These are phyloP conservation scores for Plectosphaerella sp. DNA, from an alignment of 2,329 filamentous ascomycete genomes.

Conservation along the genomic window DNA sequence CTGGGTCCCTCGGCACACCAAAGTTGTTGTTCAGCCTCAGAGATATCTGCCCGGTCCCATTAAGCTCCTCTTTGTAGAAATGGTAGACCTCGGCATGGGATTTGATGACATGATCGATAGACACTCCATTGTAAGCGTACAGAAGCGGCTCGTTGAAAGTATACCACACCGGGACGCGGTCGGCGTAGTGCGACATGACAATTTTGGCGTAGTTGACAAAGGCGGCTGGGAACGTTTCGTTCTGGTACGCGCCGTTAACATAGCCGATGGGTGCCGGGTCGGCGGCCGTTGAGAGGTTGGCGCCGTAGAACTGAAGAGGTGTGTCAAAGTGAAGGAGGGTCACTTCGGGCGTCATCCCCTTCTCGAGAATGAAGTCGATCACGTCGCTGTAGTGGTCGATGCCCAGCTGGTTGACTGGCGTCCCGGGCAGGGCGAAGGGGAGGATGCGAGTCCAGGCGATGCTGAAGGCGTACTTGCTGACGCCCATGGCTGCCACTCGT, in stretches of 20 bases:
- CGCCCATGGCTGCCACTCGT: constrained; percentile 44
- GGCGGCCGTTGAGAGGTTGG: constrained; percentile 20
- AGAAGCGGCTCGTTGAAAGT: constrained; percentile 49
- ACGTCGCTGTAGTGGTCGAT: constrained; percentile 43
- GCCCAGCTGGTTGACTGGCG: constrained; percentile 45
- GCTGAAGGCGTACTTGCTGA: constrained; percentile 46
- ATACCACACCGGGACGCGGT: constrained; percentile 46
- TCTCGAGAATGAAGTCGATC: constrained; percentile 32
- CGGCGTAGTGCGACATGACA: constrained; percentile 43
- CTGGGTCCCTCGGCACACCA: constrained; percentile 49
- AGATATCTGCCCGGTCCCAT: too few species aligned
- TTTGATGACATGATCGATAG: constrained; percentile 35
- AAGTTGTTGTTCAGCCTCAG: too few species aligned
- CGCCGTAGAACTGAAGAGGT: constrained; percentile 25
- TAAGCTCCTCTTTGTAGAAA: too few species aligned
- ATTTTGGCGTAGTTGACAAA: constrained; percentile 50
- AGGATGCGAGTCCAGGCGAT: constrained; percentile 49
- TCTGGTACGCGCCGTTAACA: constrained; percentile 37
- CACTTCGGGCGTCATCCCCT: constrained; percentile 43
- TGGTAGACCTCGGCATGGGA: constrained; percentile 39
- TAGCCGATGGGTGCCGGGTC: constrained; percentile 28
- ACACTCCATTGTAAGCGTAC: constrained; percentile 21
- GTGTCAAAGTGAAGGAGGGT: constrained; percentile 17
- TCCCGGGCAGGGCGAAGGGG: constrained; percentile 43
- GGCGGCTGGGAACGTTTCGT: constrained; percentile 42